These are phyloP conservation scores for Aspergillus sp. DNA, from an alignment of 2,329 filamentous ascomycete species.

Conservation along the genomic window DNA sequence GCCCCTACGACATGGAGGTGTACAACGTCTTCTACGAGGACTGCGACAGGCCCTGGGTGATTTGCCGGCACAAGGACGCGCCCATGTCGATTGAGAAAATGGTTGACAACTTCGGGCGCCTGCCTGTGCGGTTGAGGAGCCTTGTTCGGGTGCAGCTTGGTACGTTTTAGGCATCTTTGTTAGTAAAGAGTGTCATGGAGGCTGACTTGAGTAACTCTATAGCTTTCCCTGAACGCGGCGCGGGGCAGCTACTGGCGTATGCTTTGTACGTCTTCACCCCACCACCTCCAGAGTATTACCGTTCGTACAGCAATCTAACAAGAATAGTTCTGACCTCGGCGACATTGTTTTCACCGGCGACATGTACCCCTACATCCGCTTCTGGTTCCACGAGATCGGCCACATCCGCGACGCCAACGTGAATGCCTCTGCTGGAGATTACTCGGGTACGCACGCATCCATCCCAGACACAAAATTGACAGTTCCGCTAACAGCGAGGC, in stretches of 20 bases:
- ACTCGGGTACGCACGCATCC: not conserved
- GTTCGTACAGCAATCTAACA: not conserved
- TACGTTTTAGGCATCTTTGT: not conserved
- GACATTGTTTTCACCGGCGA: slow-evolving; percentile 5
- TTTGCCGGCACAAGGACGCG: slow-evolving; percentile 1
- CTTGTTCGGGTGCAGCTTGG: not conserved
- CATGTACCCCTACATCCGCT: slow-evolving; percentile 3
- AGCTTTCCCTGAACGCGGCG: not conserved
- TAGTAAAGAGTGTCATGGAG: too few relatives aligned
- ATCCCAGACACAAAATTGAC: too few relatives aligned
- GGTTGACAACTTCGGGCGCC: slow-evolving; percentile 1
- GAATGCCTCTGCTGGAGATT: not conserved
- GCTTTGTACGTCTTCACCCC: not conserved
- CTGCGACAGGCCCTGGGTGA: slow-evolving; percentile 3
- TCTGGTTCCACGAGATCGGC: slow-evolving; percentile 7
- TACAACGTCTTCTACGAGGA: slow-evolving; percentile 1
- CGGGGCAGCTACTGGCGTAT: not conserved
- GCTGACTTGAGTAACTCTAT: not conserved
- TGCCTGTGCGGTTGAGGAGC: not conserved
- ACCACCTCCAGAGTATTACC: too few relatives aligned
- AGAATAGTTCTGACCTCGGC: not conserved
- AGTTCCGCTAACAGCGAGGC: too few relatives aligned
- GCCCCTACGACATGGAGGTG: slow-evolving; percentile 6
- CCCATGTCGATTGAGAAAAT: not conserved
- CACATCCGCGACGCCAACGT: slow-evolving; percentile 1